These are phyloP conservation scores for Pseudocohnilembus persalinus DNA, from an alignment of 169 alveolate species.

Conservation along the genomic window DNA sequence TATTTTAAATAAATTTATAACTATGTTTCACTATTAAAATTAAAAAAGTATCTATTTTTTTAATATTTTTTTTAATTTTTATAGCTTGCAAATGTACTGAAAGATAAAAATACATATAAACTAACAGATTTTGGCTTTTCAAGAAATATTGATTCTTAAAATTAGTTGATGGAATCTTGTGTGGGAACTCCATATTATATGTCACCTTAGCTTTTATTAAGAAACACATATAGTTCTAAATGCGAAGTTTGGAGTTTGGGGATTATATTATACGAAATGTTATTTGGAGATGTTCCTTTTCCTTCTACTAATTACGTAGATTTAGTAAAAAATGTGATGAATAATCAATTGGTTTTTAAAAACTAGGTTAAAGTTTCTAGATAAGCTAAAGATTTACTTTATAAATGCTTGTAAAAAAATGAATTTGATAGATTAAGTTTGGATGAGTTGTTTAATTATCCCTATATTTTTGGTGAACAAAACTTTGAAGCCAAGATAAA, in stretches of 20 bases:
- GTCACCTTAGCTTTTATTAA: conserved; percentile 39
- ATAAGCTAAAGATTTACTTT: not conserved
- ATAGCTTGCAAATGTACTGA: conserved; percentile 43
- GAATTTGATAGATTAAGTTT: conserved; percentile 22
- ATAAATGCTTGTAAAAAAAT: not conserved
- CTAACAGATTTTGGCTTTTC: conserved; percentile 52
- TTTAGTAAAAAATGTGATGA: conserved; percentile 27
- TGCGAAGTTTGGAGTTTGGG: conserved; percentile 68
- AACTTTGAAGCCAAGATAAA: too few species aligned
- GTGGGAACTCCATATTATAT: conserved; percentile 53
- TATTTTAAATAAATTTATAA: too few species aligned
- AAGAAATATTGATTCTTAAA: conserved; percentile 34
- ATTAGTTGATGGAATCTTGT: conserved; percentile 34
- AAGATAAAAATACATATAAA: conserved; percentile 28
- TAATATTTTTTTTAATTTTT: not conserved
- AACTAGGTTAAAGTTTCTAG: not conserved
- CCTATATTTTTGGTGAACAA: not conserved
- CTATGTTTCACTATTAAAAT: too few species aligned
- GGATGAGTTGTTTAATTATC: conserved; percentile 9
- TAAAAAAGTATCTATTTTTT: too few species aligned
- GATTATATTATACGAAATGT: conserved; percentile 47
- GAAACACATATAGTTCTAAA: conserved; percentile 36
- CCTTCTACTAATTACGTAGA: conserved; percentile 36
- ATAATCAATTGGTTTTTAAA: not conserved
- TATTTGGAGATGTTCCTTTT: conserved; percentile 45